These are phyloP conservation scores for Microcos paniculata DNA, from an alignment of 345 rosid species.

Conservation along the genomic window DNA sequence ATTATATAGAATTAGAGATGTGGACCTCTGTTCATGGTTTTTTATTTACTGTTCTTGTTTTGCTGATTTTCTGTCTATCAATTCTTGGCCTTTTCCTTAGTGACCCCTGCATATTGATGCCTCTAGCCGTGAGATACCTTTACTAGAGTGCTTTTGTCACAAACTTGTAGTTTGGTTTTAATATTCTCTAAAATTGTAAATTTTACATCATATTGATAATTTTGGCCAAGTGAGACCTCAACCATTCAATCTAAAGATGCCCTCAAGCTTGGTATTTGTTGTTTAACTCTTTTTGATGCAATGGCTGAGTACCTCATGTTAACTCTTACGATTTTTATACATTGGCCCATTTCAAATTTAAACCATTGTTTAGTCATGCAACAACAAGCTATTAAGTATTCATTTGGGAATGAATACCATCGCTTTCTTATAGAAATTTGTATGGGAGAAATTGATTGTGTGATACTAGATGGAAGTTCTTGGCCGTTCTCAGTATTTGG, in stretches of 20 bases:
- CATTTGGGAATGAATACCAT: background rate
- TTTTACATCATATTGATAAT: background rate
- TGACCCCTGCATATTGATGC: background rate
- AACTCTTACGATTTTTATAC: background rate
- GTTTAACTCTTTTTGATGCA: background rate
- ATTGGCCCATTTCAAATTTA: background rate
- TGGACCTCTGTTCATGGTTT: background rate
- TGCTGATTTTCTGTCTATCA: background rate
- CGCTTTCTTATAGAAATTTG: background rate
- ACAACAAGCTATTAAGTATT: background rate
- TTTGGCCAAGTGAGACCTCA: background rate
- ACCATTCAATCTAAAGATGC: background rate
- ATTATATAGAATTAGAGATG: background rate
- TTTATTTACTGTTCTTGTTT: background rate
- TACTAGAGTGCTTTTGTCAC: background rate
- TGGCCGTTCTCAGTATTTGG: background rate
- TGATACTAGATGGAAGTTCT: background rate
- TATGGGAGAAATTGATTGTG: background rate
- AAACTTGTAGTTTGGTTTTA: background rate
- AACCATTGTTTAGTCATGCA: background rate
- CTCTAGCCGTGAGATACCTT: background rate
- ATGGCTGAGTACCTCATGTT: background rate
- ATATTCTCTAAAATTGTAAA: background rate
- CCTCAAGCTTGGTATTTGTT: background rate
- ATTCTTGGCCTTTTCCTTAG: background rate